Conservation (phyloP, 1,139 yeast species). For the Pneumocystis oryctolagi region DNA sequence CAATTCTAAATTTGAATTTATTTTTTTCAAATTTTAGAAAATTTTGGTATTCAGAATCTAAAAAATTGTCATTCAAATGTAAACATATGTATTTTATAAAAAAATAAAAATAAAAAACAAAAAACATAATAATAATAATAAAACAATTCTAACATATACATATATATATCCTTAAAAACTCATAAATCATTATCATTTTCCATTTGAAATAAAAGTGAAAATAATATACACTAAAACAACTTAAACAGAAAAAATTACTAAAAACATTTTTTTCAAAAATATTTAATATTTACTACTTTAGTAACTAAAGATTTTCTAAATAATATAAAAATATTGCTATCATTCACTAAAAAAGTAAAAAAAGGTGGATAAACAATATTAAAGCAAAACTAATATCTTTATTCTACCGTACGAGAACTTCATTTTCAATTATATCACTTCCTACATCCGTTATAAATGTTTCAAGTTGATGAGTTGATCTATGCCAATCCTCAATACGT, state of each 20-base stretch:
- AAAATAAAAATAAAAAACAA: too few relatives aligned
- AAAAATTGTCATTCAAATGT: too few relatives aligned
- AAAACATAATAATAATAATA: too few relatives aligned
- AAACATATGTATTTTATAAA: too few relatives aligned
- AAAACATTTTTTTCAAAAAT: neutral
- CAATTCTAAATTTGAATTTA: too few relatives aligned
- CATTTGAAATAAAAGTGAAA: too few relatives aligned
- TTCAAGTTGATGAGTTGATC: constrained; percentile 52
- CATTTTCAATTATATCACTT: constrained; percentile 39
- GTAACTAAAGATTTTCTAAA: neutral
- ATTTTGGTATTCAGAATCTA: too few relatives aligned
- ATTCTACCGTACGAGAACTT: constrained; percentile 7
- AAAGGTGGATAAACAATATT: neutral
- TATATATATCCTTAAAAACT: too few relatives aligned
- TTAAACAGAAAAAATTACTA: neutral
- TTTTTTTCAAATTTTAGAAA: too few relatives aligned
- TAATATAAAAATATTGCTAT: neutral
- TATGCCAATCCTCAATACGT: constrained; percentile 65
- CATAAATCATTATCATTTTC: too few relatives aligned
- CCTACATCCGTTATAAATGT: constrained; percentile 44
- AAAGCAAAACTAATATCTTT: neutral
- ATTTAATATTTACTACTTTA: neutral
- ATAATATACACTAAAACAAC: too few relatives aligned
- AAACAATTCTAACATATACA: too few relatives aligned
- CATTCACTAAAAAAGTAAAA: neutral